Evolutionary conservation across 2,329 filamentous ascomycete species (phyloP), one percentile per base, ranked within the genome.

Genomic region (Keithomyces neogunnii): DNA sequence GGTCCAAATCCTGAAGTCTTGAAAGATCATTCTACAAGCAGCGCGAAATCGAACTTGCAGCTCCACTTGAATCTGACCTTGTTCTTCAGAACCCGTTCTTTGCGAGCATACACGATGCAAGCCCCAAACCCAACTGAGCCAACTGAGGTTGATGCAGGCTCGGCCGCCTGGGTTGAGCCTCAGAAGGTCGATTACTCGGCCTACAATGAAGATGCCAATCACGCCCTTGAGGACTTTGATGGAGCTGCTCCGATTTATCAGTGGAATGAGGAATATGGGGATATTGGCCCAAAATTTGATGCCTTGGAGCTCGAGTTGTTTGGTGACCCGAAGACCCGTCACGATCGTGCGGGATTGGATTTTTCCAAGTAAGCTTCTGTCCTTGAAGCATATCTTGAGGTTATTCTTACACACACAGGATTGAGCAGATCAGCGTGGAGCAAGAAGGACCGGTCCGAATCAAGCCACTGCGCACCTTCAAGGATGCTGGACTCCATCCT

Each of bases 261-360:
- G 62, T 97, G 88, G 86, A 77, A 83, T 19, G 89, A 90, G 9
- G 89, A 95, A 3, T 88, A 78, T 58, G 93, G 92, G 2, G 92
- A 97, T 40, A 74, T 99, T 50, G 92, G 86, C 5, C 90, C 90
- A 0, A 74, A 73, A 47, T 78, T 84, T 49, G 72, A 77, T 0
- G 78, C 82, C 46, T 79, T 99, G 0, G 92, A 97, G 72, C 59
- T 77, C 6, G 73, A 85, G 59, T 80, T 99, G 5, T 99, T 95
- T 53, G 82, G 82, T 4, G 66, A 72, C 51, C 75, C 78, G 0
- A 69, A 72, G 5, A 73, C 78, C 45, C 72, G 78, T 31, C 64
- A 63, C 49, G 61, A 69, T 49, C 68, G 75, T 48, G 57, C 71
- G 2, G 88, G 87, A 3, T 72, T 82, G 36, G 77, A 85, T 26